Conservation (phyloP, 2,329 filamentous ascomycete species). For the Calonectria crousiana region DNA sequence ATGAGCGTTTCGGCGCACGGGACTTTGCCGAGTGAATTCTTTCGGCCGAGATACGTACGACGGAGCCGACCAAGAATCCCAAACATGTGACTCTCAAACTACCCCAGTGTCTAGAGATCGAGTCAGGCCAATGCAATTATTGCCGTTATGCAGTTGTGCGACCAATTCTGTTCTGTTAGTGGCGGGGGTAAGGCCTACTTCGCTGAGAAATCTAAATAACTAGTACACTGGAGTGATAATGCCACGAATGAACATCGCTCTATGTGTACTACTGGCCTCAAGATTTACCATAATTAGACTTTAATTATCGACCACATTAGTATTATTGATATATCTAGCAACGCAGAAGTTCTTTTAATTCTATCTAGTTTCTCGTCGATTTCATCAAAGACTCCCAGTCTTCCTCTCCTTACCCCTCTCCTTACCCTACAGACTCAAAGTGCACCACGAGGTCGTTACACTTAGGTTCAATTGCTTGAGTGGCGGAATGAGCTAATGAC, state of each 20-base stretch:
- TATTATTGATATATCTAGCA: neutral
- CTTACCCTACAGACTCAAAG: neutral
- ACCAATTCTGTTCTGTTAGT: neutral
- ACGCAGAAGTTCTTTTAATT: neutral
- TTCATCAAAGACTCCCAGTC: neutral
- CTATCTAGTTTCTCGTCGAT: neutral
- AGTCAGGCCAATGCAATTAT: neutral
- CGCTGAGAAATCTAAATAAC: neutral
- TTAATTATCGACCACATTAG: too few relatives aligned
- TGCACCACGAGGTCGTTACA: neutral
- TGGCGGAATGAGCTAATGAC: neutral
- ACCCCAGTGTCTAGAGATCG: neutral
- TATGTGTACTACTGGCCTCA: too few relatives aligned
- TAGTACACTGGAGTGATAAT: too few relatives aligned
- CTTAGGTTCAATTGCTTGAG: neutral
- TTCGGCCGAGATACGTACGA: neutral
- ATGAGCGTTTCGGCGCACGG: neutral
- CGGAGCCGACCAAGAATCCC: neutral
- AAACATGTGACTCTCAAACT: neutral
- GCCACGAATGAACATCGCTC: too few relatives aligned
- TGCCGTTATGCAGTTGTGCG: neutral
- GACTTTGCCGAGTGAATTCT: neutral
- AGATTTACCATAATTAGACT: too few relatives aligned
- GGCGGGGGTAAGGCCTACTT: neutral
- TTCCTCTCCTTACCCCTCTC: neutral